phyloP scores from a whole-genome alignment of 768 basidiomycete species.

The Pisolithus microcarpus region DNA sequence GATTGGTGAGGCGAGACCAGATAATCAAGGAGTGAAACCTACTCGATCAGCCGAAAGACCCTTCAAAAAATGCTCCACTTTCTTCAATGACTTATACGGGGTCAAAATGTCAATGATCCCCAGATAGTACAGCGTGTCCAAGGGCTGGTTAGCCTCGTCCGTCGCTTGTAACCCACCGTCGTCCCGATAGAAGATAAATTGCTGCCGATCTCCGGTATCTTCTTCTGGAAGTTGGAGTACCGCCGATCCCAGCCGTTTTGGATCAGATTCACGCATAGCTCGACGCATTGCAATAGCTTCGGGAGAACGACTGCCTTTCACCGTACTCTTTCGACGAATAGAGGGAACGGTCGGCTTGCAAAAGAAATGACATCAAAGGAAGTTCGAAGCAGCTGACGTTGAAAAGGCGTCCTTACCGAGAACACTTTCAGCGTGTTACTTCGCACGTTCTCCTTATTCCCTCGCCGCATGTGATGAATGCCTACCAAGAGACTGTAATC shows the following conservation, averaged over 20 bases:
- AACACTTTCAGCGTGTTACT: conserved; percentile 89
- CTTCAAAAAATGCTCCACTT: conserved; percentile 88
- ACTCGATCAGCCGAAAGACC: conserved; percentile 82
- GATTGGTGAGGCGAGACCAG: conserved; percentile 7
- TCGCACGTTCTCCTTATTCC: conserved; percentile 87
- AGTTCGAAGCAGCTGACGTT: background rate
- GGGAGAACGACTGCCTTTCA: conserved; percentile 50
- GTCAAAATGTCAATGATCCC: conserved; percentile 97
- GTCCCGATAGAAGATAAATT: conserved; percentile 94
- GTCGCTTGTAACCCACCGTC: conserved; percentile 91
- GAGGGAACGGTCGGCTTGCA: conserved; percentile 62
- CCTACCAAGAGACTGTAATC: conserved; percentile 94
- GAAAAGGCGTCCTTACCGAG: conserved; percentile 49
- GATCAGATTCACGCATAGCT: conserved; percentile 78
- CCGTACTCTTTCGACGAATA: conserved; percentile 53
- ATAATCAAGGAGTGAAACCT: conserved; percentile 27
- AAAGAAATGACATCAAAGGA: conserved; percentile 1
- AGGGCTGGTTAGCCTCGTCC: conserved; percentile 67
- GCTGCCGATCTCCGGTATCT: conserved; percentile 48
- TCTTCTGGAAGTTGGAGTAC: conserved; percentile 54
- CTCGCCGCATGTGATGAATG: conserved; percentile 84
- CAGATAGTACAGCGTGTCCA: conserved; percentile 84
- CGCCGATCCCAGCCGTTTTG: conserved; percentile 53
- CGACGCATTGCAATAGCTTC: conserved; percentile 82
- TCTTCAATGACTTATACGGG: conserved; percentile 74